phyloP scores from a whole-genome alignment of 495 filamentous ascomycete species.

The Xylona heveae region DNA sequence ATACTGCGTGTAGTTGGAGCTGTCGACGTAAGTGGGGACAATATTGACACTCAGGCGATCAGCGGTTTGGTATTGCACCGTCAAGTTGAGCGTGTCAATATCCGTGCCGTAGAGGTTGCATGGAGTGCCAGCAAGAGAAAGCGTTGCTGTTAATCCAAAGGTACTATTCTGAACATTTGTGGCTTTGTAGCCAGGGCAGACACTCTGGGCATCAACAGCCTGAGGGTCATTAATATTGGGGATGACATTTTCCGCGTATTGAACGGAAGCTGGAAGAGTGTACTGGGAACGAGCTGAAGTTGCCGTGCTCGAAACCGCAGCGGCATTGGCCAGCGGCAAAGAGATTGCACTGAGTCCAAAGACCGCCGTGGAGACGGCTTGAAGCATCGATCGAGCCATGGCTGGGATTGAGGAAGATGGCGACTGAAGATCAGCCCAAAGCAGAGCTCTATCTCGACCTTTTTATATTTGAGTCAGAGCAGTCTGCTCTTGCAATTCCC shows the following conservation, averaged over 20 bases:
- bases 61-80: constrained; percentile 32
- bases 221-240: constrained; percentile 55
- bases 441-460: too few relatives aligned
- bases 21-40: constrained; percentile 35
- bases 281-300: too few relatives aligned
- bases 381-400: too few relatives aligned
- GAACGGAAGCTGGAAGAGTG: constrained; percentile 34
- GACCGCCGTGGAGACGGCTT: too few relatives aligned
- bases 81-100: constrained; percentile 30
- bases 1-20: constrained; percentile 46
- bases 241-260: constrained; percentile 33
- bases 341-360: too few relatives aligned
- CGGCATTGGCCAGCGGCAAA: too few relatives aligned
- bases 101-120: constrained; percentile 44
- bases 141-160: constrained; percentile 27
- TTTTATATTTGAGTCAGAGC: too few relatives aligned
- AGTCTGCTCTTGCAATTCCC: too few relatives aligned
- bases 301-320: too few relatives aligned
- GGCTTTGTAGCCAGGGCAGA: constrained; percentile 42
- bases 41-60: constrained; percentile 32
- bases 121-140: constrained; percentile 30
- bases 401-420: too few relatives aligned
- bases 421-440: too few relatives aligned
- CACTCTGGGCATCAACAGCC: constrained; percentile 46
- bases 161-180: constrained; percentile 23